These are phyloP conservation scores for Allium fistulosum DNA, from an alignment of 106 monocot genomes.

Conservation along the genomic window DNA sequence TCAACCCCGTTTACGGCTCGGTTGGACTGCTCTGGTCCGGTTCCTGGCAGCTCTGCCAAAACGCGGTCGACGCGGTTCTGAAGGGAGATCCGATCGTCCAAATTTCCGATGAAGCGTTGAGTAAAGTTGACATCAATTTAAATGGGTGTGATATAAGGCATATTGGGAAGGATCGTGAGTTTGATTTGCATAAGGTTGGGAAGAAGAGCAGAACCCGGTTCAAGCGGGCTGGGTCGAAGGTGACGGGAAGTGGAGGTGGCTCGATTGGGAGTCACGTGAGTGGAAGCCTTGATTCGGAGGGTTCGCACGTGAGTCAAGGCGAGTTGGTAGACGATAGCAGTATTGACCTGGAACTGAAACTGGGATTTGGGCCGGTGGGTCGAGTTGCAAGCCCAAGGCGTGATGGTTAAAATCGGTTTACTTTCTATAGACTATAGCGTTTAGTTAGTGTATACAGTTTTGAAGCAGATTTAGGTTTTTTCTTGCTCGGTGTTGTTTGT, in stretches of 20 bases:
- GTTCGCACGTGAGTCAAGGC: constrained; percentile 25
- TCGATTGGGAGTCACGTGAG: constrained; percentile 11
- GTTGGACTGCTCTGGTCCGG: constrained; percentile 55
- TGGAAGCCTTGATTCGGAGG: constrained; percentile 2
- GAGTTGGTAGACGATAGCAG: constrained; percentile 16
- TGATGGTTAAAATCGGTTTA: no score
- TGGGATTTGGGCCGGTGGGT: constrained; percentile 10
- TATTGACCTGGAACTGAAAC: constrained; percentile 41
- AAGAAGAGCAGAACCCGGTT: constrained; percentile 23
- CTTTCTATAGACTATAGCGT: no score
- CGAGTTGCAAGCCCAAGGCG: not conserved
- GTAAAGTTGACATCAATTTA: constrained; percentile 10
- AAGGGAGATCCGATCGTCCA: constrained; percentile 32
- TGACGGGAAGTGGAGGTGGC: not conserved
- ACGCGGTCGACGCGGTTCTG: constrained; percentile 50
- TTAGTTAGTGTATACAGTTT: no score
- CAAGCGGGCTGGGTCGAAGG: constrained; percentile 26
- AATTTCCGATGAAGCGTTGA: constrained; percentile 21
- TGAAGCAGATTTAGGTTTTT: no score
- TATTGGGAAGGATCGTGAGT: constrained; percentile 17
- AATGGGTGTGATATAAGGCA: constrained; percentile 62
- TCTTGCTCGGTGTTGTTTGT: no score
- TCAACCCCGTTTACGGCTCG: constrained; percentile 52
- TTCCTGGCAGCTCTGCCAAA: constrained; percentile 41
- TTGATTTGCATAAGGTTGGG: constrained; percentile 22